These are phyloP conservation scores for Colletotrichum camelliae DNA, from an alignment of 2,329 filamentous ascomycete genomes.

Conservation along the genomic window DNA sequence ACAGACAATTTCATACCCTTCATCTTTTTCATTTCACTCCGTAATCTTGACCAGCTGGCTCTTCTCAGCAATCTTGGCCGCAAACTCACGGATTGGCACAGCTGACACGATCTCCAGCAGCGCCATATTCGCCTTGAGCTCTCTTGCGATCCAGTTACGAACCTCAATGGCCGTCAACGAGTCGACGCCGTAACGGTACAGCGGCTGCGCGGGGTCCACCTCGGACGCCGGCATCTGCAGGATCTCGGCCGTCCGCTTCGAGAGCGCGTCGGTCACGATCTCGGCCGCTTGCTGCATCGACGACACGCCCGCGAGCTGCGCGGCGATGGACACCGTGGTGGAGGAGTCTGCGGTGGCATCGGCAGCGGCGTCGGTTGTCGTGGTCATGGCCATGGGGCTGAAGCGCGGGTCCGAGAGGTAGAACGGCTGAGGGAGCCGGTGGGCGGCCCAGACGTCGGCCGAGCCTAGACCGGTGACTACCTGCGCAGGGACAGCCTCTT, in stretches of 20 bases:
- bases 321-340: conserved; percentile 25
- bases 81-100: conserved; percentile 42
- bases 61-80: conserved; percentile 38
- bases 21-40: not conserved
- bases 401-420: conserved; percentile 59
- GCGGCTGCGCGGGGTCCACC: conserved; percentile 23
- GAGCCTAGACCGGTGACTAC: conserved; percentile 58
- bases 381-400: conserved; percentile 50
- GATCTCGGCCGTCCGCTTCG: not conserved
- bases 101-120: conserved; percentile 55
- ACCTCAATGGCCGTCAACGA: conserved; percentile 26
- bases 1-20: not conserved
- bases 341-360: conserved; percentile 2
- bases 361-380: conserved; percentile 26
- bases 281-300: conserved; percentile 33
- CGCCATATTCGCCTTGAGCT: conserved; percentile 48
- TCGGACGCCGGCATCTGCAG: conserved; percentile 12
- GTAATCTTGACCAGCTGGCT: conserved; percentile 17
- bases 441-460: conserved; percentile 35
- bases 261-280: conserved; percentile 40
- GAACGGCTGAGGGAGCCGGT: conserved; percentile 53
- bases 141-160: conserved; percentile 39
- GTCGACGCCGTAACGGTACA: conserved; percentile 26
- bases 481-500: conserved; percentile 45
- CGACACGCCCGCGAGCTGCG: conserved; percentile 33